Conservation (phyloP, 2,329 filamentous ascomycete genomes). For the Sporothrix protearum region DNA sequence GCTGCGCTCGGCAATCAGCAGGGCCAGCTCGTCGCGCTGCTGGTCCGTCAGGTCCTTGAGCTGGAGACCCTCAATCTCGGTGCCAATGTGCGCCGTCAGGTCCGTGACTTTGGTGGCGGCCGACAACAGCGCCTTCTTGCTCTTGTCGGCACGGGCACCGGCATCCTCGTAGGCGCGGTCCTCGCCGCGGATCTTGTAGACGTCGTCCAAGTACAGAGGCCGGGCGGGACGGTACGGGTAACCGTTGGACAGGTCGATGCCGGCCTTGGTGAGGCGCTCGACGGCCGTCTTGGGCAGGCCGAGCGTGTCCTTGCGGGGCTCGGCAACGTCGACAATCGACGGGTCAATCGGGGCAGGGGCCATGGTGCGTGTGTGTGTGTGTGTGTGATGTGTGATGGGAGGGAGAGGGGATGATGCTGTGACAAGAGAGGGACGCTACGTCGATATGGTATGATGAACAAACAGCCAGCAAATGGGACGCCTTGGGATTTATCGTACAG, state of each 20-base stretch:
- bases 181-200: slow-evolving; percentile 60
- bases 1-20: slow-evolving; percentile 60
- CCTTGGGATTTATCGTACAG: neutral
- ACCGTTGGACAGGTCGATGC: slow-evolving; percentile 64
- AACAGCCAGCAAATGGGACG: neutral
- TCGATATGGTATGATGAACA: neutral
- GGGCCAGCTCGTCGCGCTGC: slow-evolving; percentile 59
- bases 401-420: neutral
- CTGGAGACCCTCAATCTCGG: slow-evolving; percentile 61
- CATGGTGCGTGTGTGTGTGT: slow-evolving; percentile 37
- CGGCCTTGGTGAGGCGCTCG: slow-evolving; percentile 61
- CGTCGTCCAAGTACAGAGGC: slow-evolving; percentile 67
- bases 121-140: slow-evolving; percentile 57
- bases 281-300: slow-evolving; percentile 56
- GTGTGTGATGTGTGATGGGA: too few species aligned
- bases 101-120: slow-evolving; percentile 62
- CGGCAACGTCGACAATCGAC: slow-evolving; percentile 59
- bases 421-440: neutral
- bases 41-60: slow-evolving; percentile 57
- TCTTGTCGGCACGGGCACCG: slow-evolving; percentile 61
- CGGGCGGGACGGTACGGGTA: slow-evolving; percentile 67
- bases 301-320: slow-evolving; percentile 62
- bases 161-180: slow-evolving; percentile 57
- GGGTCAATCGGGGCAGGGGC: slow-evolving; percentile 58
- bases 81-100: slow-evolving; percentile 60